These are phyloP conservation scores for Reticulascus tulasneorum DNA, from an alignment of 2,329 filamentous ascomycete genomes.

Conservation along the genomic window DNA sequence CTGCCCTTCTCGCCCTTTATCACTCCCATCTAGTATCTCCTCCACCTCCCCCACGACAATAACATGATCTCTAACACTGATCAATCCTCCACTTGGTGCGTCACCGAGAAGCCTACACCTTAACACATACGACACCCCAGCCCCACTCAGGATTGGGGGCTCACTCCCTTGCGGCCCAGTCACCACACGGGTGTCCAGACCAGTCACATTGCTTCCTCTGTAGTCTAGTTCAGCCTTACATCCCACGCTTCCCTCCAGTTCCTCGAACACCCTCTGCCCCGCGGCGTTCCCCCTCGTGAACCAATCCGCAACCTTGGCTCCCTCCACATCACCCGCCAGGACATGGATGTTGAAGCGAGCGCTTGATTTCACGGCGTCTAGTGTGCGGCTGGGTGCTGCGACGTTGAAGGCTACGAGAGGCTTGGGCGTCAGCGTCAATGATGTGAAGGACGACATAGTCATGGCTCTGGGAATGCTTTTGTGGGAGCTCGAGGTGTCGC, in stretches of 20 bases:
- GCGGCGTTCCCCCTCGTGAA: constrained; percentile 47
- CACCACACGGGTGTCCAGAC: constrained; percentile 11
- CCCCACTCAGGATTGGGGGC: constrained; percentile 41
- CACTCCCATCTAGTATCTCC: constrained; percentile 33
- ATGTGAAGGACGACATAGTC: constrained; percentile 59
- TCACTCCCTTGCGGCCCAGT: constrained; percentile 14
- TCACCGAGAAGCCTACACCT: constrained; percentile 38
- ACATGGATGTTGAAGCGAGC: constrained; percentile 53
- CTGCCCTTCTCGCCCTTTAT: constrained; percentile 12
- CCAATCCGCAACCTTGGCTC: constrained; percentile 47
- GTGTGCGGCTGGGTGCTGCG: constrained; percentile 50
- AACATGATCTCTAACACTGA: constrained; percentile 48
- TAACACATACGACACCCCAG: constrained; percentile 50
- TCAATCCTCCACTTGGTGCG: constrained; percentile 33
- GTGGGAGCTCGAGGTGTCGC: constrained; percentile 24
- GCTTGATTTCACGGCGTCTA: constrained; percentile 41
- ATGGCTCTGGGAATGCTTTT: constrained; percentile 45
- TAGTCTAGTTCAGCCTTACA: constrained; percentile 16
- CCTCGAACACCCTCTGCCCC: constrained; percentile 31
- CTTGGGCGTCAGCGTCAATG: constrained; percentile 46
- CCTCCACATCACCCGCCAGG: constrained; percentile 41
- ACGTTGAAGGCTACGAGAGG: constrained; percentile 57
- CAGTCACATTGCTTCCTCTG: constrained; percentile 10
- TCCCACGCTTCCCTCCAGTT: constrained; percentile 21
- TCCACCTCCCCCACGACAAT: constrained; percentile 49